Base-by-base conservation (phyloP, 768 basidiomycete genomes). In the Suillus clintonianus region DNA sequence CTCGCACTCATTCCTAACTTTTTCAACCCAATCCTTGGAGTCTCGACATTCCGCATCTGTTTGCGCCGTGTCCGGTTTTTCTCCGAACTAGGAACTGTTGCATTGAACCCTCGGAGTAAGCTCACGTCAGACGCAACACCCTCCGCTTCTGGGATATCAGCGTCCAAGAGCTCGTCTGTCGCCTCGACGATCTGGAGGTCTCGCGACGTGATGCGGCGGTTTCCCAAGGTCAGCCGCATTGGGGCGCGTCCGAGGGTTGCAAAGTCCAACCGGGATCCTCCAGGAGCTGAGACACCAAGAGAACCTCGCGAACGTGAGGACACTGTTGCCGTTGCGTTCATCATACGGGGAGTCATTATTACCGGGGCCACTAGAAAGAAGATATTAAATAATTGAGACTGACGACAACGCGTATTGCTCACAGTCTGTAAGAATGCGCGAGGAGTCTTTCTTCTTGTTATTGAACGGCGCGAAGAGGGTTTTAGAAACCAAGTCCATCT, bases 51-150 rank as follows among this genome's bases (percentile, higher is more conserved):
- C 63, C 95, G 83, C 76, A 91, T 86, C 74, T 93, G 89, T 63
- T 94, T 78, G 66, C 95, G 77, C 64, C 95, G 81, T 15, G 86
- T 81, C 65, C 91, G 89, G 60, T 92, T 84, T 72, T 88, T 85
- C 68, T 94, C 91, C 43, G 95, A 86, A 71, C 91, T 92, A 14
- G 97, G 97, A 48, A 97, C 91, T 2, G 97, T 98, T 19, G 97
- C 97, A 70, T 93, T 91, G 77, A 98, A 99, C 0, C 97, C 97
- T 51, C 90, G 87, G 47, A 97, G 79, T 39, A 99, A 81, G 69
- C 92, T 93, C 58, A 95, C 88, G 69, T 87, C 85, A 17, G 84
- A 82, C 5, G 89, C 89, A 36, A 89, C 81, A 43, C 87, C 89
- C 15, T 86, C 85, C 17, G 85, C 85, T 68, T 93, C 91, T 3